Base-by-base conservation (phyloP, 352 stramenopile species). In the Pythium guiyangense region DNA sequence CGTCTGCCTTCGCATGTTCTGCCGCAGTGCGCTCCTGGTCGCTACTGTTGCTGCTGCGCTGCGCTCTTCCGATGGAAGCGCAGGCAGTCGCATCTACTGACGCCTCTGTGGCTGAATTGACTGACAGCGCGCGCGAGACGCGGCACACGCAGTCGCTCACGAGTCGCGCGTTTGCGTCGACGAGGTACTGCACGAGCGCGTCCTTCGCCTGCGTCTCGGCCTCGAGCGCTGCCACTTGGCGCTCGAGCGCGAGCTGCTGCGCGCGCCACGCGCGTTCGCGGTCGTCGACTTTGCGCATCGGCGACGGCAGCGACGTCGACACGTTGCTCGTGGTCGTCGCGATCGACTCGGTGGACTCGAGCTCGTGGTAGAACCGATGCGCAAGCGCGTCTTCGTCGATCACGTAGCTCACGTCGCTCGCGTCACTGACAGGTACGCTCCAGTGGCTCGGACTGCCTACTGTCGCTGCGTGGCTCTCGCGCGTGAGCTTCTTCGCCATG, bases 31-130 rank as follows among this genome's bases (percentile, higher is more conserved):
- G 12, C 2, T 43, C 37, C 12, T n/a, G 12, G 12, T 17, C 37
- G 12, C n/a, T n/a, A n/a, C 15, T 43, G 15, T 12, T n/a, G 37
- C 37, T n/a, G 37, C 39, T 39, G 17, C 4, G 15, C 20, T 59
- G 53, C 53, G 53, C 43, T 59, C 53, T 59, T 59, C 53, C 43
- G 46, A 15, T 44, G 46, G 53, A 37, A 59, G 53, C 43, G 53
- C 9, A 47, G 31, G 29, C 20, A 37, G 9, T 37, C 31, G 31
- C 12, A 37, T 37, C 31, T 37, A 37, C 31, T 9, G 31, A 17
- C 27, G 9, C 9, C 17, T 11, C 44, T 2, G 6, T 29, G 22
- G 25, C 11, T 4, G 45, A 27, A 2, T 12, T 43, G 37, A 43
- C 37, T 12, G 31, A 37, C 4, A 9, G 31, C 2, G 31, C 31